Conservation (phyloP, 2,329 filamentous ascomycete genomes). For the Pyrenophora tritici-repentis region DNA sequence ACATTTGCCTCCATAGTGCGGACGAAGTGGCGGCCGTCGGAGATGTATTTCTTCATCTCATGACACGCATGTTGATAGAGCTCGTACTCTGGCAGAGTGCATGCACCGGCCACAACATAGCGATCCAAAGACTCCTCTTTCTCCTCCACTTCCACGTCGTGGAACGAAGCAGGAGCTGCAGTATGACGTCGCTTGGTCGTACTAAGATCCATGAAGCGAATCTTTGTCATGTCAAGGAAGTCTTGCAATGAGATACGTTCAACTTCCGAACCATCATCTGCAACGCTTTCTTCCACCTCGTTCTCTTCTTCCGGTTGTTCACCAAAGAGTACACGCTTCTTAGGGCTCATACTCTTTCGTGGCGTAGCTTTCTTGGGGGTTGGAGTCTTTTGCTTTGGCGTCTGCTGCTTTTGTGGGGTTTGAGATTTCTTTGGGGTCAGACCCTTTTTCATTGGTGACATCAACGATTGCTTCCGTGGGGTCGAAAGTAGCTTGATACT, state of each 20-base stretch:
- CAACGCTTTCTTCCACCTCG: conserved; percentile 33
- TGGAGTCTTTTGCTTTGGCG: conserved; percentile 49
- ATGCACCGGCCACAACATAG: conserved; percentile 85
- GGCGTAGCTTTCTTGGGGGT: conserved; percentile 40
- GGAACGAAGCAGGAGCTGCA: conserved; percentile 52
- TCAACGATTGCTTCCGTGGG: conserved; percentile 52
- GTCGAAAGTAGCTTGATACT: conserved; percentile 56
- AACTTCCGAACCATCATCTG: conserved; percentile 45
- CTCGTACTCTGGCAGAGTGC: conserved; percentile 90
- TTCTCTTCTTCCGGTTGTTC: conserved; percentile 26
- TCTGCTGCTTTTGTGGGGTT: conserved; percentile 47
- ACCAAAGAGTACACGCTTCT: conserved; percentile 43
- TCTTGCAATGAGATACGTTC: conserved; percentile 82
- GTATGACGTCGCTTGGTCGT: conserved; percentile 93
- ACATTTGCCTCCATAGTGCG: conserved; percentile 90
- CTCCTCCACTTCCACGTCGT: conserved; percentile 47
- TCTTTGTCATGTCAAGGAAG: conserved; percentile 92
- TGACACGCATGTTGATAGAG: conserved; percentile 94
- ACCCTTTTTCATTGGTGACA: conserved; percentile 51
- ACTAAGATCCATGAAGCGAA: conserved; percentile 98
- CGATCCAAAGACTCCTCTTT: conserved; percentile 67
- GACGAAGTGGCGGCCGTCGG: conserved; percentile 86
- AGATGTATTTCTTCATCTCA: conserved; percentile 95
- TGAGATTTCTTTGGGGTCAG: conserved; percentile 45
- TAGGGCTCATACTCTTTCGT: conserved; percentile 40